A percentile compares a stretch with the other conserved stretches of the same genome.
Evolutionary conservation across 2,329 filamentous ascomycete genomes (phyloP).

Genomic region (Colletotrichum neosansevieriae): DNA sequence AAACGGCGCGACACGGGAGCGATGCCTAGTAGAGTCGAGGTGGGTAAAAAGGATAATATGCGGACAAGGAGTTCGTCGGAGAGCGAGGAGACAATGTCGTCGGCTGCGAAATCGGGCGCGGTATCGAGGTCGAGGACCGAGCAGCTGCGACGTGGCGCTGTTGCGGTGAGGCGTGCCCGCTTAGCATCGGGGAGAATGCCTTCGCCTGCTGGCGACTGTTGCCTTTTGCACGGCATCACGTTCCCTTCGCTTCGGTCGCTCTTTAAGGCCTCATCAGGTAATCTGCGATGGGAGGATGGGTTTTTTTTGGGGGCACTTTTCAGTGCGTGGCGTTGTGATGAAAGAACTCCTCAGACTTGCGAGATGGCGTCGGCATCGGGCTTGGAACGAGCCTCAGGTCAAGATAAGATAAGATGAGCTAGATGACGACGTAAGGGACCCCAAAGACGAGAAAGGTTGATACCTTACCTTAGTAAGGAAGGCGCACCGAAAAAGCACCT

Average conservation of each 20-base stretch:
- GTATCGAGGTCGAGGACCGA: background rate
- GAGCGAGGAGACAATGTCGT: slow-evolving; percentile 76
- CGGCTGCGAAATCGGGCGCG: slow-evolving; percentile 4
- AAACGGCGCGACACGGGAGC: slow-evolving; percentile 81
- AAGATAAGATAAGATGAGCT: too few relatives aligned
- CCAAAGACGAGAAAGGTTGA: too few relatives aligned
- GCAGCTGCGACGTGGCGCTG: background rate
- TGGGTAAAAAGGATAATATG: slow-evolving; percentile 81
- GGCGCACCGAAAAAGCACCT: too few relatives aligned
- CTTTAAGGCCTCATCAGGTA: too few relatives aligned
- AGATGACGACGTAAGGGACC: too few relatives aligned
- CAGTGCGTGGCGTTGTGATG: too few relatives aligned
- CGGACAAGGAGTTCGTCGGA: slow-evolving; percentile 91
- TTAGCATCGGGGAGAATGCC: background rate
- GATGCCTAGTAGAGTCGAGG: slow-evolving; percentile 73
- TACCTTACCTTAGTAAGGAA: too few relatives aligned
- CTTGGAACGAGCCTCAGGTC: too few relatives aligned
- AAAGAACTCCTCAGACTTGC: too few relatives aligned
- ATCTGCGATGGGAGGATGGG: too few relatives aligned
- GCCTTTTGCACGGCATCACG: slow-evolving; percentile 9
- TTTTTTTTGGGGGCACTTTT: too few relatives aligned
- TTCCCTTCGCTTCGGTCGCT: background rate
- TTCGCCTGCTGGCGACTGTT: background rate
- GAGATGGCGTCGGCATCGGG: too few relatives aligned
- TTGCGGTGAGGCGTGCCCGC: background rate